A percentile compares a stretch with the other conserved stretches of the same genome.
These are phyloP conservation scores for Botrytis byssoidea DNA, from an alignment of 2,329 filamentous ascomycete species.

Conservation along the genomic window DNA sequence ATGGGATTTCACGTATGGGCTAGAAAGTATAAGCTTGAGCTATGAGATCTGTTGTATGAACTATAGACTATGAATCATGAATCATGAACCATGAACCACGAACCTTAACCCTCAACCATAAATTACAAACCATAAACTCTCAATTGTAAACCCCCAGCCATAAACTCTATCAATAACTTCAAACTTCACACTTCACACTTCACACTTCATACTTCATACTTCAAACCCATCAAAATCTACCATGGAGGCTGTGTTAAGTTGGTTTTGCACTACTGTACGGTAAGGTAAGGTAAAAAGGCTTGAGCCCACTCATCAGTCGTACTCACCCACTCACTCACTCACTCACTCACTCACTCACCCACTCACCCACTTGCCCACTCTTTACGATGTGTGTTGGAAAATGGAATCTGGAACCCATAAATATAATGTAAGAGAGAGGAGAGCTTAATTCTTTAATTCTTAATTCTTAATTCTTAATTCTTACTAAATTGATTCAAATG, in stretches of 20 bases:
- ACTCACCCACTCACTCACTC: background rate
- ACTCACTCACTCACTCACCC: background rate
- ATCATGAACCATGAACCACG: background rate
- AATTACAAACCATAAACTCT: too few species aligned
- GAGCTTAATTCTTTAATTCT: too few species aligned
- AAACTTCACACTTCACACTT: too few species aligned
- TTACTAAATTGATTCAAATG: conserved; percentile 7
- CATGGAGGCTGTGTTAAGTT: background rate
- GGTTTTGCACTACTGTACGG: background rate
- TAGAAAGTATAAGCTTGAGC: too few species aligned
- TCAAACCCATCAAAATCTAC: background rate
- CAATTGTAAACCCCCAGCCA: too few species aligned
- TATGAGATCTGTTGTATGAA: background rate
- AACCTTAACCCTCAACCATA: too few species aligned
- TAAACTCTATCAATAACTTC: background rate
- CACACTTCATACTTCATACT: background rate
- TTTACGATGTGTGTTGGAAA: background rate
- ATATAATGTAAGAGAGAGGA: too few species aligned
- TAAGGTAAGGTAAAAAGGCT: background rate
- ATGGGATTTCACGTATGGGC: too few species aligned
- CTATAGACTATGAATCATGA: background rate
- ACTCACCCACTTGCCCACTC: background rate
- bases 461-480: too few species aligned
- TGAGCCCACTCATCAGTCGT: background rate
- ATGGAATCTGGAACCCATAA: background rate